Conservation (phyloP, 1,284 basidiomycete genomes). For the Leccinum solheimii region DNA sequence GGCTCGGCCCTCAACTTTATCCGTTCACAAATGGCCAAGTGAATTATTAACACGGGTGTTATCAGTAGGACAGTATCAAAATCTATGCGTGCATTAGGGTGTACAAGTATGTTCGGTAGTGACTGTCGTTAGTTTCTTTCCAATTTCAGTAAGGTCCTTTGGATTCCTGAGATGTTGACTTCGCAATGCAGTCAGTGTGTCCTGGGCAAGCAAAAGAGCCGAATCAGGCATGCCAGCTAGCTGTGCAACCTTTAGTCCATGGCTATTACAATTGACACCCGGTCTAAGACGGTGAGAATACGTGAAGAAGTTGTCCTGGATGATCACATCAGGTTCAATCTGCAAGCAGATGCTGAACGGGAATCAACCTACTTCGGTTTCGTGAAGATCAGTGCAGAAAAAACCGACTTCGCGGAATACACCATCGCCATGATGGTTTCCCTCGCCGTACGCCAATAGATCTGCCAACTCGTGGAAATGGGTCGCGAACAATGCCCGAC, state of each 20-base stretch:
- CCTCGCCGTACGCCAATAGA: constrained; percentile 65
- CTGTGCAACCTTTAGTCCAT: constrained; percentile 89
- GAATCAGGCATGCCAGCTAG: constrained; percentile 81
- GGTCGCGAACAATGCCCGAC: constrained; percentile 90
- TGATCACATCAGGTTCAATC: constrained; percentile 1
- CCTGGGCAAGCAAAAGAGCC: constrained; percentile 59
- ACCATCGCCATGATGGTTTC: constrained; percentile 40
- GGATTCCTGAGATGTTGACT: constrained; percentile 22
- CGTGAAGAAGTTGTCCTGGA: constrained; percentile 69
- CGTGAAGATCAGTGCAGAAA: constrained; percentile 86
- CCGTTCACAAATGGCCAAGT: constrained; percentile 49
- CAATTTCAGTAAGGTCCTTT: constrained; percentile 30
- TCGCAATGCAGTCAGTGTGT: constrained; percentile 47
- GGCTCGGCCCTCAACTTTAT: constrained; percentile 90
- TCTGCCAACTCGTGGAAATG: constrained; percentile 95
- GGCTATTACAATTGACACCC: constrained; percentile 90
- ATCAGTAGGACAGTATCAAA: neutral
- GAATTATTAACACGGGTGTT: neutral
- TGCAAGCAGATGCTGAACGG: neutral
- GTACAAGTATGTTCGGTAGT: neutral
- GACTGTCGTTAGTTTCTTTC: constrained; percentile 24
- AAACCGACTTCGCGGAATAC: constrained; percentile 70
- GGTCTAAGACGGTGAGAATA: constrained; percentile 82
- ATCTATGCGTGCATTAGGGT: constrained; percentile 9
- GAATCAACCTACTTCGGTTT: constrained; percentile 56